These are phyloP conservation scores for Lactarius tabidus DNA, from an alignment of 768 basidiomycete species.

Conservation along the genomic window DNA sequence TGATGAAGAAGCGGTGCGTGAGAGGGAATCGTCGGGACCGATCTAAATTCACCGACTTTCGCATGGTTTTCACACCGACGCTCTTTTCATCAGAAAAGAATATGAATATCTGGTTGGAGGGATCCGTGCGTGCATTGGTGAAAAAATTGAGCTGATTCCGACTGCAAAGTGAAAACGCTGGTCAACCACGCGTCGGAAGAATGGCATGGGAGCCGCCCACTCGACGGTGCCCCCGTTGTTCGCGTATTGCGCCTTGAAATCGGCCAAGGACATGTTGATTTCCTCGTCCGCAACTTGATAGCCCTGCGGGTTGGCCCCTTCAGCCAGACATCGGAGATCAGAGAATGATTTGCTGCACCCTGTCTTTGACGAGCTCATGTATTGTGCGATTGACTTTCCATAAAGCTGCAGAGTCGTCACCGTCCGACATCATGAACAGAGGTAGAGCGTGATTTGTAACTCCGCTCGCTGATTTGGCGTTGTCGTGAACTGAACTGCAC, in stretches of 20 bases:
- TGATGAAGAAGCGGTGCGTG: slow-evolving; percentile 1
- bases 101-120: slow-evolving; percentile 80
- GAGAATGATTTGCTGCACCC: slow-evolving; percentile 50
- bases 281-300: slow-evolving; percentile 94
- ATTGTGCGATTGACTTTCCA: slow-evolving; percentile 97
- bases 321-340: slow-evolving; percentile 20
- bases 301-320: slow-evolving; percentile 54
- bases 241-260: slow-evolving; percentile 72
- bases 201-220: slow-evolving; percentile 46
- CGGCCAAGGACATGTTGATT: slow-evolving; percentile 79
- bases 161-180: slow-evolving; percentile 41
- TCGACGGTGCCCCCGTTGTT: slow-evolving; percentile 74
- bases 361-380: slow-evolving; percentile 92
- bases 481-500: not conserved
- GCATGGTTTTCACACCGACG: slow-evolving; percentile 96
- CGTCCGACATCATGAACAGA: slow-evolving; percentile 53
- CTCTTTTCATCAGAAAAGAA: slow-evolving; percentile 96
- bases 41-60: slow-evolving; percentile 62
- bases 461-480: slow-evolving; percentile 40
- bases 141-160: slow-evolving; percentile 89
- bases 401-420: slow-evolving; percentile 79
- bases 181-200: not conserved
- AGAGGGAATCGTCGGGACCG: not conserved
- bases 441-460: slow-evolving; percentile 44
- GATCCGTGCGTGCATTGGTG: slow-evolving; percentile 65